A percentile compares a stretch with the other conserved stretches of the same genome.
Conservation (phyloP, 1,139 yeast genomes). For the Groenewaldozyma auringiensis region DNA sequence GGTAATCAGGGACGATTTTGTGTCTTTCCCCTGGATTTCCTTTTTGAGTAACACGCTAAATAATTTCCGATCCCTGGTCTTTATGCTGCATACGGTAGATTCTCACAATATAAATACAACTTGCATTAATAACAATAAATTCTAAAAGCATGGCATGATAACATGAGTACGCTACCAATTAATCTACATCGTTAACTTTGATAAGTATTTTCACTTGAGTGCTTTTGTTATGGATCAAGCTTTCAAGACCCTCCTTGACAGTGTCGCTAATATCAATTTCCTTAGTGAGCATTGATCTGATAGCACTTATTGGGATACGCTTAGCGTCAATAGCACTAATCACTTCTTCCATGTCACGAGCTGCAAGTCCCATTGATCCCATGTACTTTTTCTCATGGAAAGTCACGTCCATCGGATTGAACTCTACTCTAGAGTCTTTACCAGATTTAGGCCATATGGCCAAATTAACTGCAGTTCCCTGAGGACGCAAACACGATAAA, state of each 20-base stretch:
- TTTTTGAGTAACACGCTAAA: too few species aligned
- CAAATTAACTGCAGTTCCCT: conserved; percentile 56
- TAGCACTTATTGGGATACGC: conserved; percentile 34
- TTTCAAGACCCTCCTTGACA: conserved; percentile 39
- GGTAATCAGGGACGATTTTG: too few species aligned
- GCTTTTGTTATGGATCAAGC: conserved; percentile 39
- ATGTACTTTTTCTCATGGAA: conserved; percentile 38
- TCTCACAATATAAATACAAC: too few species aligned
- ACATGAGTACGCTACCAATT: too few species aligned
- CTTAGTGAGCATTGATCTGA: conserved; percentile 38
- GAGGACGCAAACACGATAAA: conserved; percentile 45
- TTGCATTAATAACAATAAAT: too few species aligned
- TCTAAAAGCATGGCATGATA: too few species aligned
- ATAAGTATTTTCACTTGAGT: conserved; percentile 41
- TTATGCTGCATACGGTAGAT: too few species aligned
- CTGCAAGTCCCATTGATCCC: conserved; percentile 45
- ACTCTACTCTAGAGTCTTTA: conserved; percentile 27
- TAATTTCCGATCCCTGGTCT: too few species aligned
- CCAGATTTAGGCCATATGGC: conserved; percentile 48
- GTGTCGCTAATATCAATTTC: conserved; percentile 38
- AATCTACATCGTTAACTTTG: conserved; percentile 8
- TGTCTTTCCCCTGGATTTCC: too few species aligned
- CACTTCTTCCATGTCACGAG: conserved; percentile 42
- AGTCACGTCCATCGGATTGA: conserved; percentile 42
- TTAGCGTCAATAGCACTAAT: conserved; percentile 40